These are phyloP conservation scores for Camillea tinctor DNA, from an alignment of 2,329 filamentous ascomycete genomes.

Conservation along the genomic window DNA sequence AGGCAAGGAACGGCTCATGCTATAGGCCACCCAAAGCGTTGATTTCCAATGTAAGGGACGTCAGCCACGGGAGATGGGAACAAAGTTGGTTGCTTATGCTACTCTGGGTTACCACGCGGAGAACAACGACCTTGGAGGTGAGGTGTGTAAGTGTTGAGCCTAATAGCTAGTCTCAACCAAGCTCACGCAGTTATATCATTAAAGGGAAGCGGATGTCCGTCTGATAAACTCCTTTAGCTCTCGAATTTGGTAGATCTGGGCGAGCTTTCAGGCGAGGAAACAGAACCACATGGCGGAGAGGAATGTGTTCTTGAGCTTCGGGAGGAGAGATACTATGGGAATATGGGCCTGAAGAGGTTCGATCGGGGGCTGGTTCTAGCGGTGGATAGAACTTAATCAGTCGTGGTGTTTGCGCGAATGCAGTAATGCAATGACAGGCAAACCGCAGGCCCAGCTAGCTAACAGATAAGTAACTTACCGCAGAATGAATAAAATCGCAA, in stretches of 20 bases:
- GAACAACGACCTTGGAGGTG: constrained; percentile 19
- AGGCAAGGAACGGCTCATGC: constrained; percentile 34
- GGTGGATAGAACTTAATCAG: constrained; percentile 16
- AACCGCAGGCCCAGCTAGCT: not conserved
- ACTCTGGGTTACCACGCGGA: constrained; percentile 18
- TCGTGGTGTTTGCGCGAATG: constrained; percentile 3
- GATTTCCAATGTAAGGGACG: constrained; percentile 12
- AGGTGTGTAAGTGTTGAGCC: constrained; percentile 9
- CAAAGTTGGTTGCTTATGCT: constrained; percentile 20
- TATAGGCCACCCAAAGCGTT: constrained; percentile 27
- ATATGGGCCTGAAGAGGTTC: constrained; percentile 12
- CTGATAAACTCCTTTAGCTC: constrained; percentile 7
- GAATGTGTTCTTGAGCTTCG: constrained; percentile 17
- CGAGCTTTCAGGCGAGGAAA: constrained; percentile 11
- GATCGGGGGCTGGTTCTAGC: constrained; percentile 18
- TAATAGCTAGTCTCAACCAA: constrained; percentile 10
- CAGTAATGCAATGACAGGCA: not conserved
- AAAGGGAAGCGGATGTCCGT: not conserved
- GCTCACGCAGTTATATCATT: constrained; percentile 10
- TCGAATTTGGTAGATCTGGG: constrained; percentile 8
- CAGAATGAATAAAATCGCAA: not conserved
- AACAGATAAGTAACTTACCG: constrained; percentile 13
- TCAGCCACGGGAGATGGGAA: constrained; percentile 17
- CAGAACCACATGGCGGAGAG: constrained; percentile 10
- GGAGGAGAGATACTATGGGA: constrained; percentile 11